Evolutionary conservation across 2,329 filamentous ascomycete genomes (phyloP), one percentile per base, ranked within the genome.

Genomic region (Pestalotiopsis sp.): DNA sequence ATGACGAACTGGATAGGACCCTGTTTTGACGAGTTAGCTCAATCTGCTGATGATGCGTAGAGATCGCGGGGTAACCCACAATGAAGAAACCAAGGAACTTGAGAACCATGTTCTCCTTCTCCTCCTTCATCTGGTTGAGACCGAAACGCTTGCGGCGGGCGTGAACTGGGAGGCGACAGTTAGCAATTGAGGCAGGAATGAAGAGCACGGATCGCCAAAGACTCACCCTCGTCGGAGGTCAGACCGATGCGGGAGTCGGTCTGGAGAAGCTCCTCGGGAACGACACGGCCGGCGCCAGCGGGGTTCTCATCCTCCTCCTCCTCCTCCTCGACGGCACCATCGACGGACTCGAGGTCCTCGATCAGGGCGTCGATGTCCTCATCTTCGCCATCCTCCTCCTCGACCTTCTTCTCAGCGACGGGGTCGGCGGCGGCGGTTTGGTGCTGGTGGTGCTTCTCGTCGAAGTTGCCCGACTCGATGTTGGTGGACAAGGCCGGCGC

Each of bases 1-100:
- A 97, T 97, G 79, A 97, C 94, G 82, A 95, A 95, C 80, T 97
- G 94, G 73, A 97, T 95, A 27, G 94, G 94, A 73, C 94, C 94
- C n/a, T 52, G 45, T 52, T 52, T 52, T 23, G 45, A 52, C 4
- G 4, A 52, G 45, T 52, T 52, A 52, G 45, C 45, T 23, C 45
- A n/a, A 49, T 36, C 14, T 52, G 45, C 20, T 20, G 45, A 17
- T 17, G 45, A 52, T 23, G 20, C 17, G 17, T 9, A n/a, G 45
- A 3, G n/a, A 52, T 52, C 6, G 25, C 41, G 45, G 45, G 45
- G 45, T 52, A 9, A 52, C 45, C 17, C n/a, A 52, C 45, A 52
- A 69, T 52, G 27, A 41, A 45, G 20, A 62, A 69, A 3, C 68
- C 74, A 76, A 90, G 81, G 82, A 97, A 97, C 85, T 61, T 59